Percentiles rank a stretch among this genome's conserved stretches.
phyloP scores from a whole-genome alignment of 352 stramenopile genomes.

The Phytophthora pini region DNA sequence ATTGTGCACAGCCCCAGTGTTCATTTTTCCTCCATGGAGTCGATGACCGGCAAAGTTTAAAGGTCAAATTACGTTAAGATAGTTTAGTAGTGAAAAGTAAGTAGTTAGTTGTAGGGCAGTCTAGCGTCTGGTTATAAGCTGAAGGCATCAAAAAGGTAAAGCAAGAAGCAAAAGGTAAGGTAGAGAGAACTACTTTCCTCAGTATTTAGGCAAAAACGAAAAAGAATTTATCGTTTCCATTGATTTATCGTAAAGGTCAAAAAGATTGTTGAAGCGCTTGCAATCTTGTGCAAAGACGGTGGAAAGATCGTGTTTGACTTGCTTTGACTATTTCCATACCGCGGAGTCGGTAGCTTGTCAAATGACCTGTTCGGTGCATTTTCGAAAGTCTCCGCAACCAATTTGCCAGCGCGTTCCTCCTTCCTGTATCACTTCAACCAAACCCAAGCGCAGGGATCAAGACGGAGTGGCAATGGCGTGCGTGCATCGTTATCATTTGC shows the following conservation, averaged over 20 bases:
- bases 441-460: neutral
- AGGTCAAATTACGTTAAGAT: neutral
- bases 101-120: conserved; percentile 3
- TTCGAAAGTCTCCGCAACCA: conserved; percentile 20
- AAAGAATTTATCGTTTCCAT: too few relatives aligned
- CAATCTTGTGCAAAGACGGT: conserved; percentile 16
- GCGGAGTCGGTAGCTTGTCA: neutral
- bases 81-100: neutral
- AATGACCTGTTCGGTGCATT: conserved; percentile 9
- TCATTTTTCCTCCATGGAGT: conserved; percentile 14
- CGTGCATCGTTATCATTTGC: conserved; percentile 23
- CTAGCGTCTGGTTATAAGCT: conserved; percentile 20
- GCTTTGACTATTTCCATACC: neutral
- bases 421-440: conserved; percentile 9
- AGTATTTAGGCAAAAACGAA: neutral
- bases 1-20: conserved; percentile 16
- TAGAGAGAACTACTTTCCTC: too few relatives aligned
- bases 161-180: conserved; percentile 2
- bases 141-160: conserved; percentile 3
- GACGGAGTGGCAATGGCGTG: conserved; percentile 23
- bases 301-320: conserved; percentile 12
- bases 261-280: conserved; percentile 5
- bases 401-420: conserved; percentile 16
- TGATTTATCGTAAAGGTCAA: neutral
- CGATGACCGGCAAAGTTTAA: conserved; percentile 12